These are phyloP conservation scores for Marsdenia floribunda DNA, from an alignment of 257 asterid genomes.

Conservation along the genomic window DNA sequence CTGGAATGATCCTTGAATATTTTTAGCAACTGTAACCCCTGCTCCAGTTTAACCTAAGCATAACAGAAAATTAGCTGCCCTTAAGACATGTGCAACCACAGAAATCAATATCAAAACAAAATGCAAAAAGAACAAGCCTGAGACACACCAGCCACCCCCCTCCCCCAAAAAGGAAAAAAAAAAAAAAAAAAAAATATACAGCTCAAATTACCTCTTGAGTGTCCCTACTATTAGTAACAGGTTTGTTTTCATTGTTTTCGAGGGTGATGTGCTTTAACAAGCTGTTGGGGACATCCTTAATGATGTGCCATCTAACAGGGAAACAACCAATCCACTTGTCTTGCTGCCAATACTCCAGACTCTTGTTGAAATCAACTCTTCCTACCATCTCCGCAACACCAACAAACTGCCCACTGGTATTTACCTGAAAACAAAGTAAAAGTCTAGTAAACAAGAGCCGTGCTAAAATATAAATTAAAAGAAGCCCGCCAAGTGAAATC, in stretches of 20 bases:
- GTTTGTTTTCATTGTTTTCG: slow-evolving; percentile 67
- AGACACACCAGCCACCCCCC: background rate
- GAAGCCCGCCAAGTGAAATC: background rate
- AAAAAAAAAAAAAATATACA: background rate
- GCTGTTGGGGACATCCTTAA: slow-evolving; percentile 75
- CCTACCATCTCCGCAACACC: slow-evolving; percentile 82
- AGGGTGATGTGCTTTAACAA: slow-evolving; percentile 64
- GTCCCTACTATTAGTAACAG: slow-evolving; percentile 77
- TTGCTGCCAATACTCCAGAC: slow-evolving; percentile 72
- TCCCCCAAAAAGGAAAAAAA: no score
- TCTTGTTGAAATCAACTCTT: slow-evolving; percentile 65
- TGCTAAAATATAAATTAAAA: background rate
- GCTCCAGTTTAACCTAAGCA: slow-evolving; percentile 52
- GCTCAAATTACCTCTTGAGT: slow-evolving; percentile 54
- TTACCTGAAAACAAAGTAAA: slow-evolving; percentile 33
- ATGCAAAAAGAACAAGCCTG: background rate
- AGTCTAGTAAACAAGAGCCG: background rate
- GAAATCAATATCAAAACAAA: background rate
- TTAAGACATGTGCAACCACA: background rate
- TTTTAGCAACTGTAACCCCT: slow-evolving; percentile 54
- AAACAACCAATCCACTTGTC: slow-evolving; percentile 86
- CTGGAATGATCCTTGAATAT: slow-evolving; percentile 52
- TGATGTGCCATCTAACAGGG: slow-evolving; percentile 80
- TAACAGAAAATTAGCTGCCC: background rate
- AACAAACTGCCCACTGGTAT: slow-evolving; percentile 72